Base-by-base conservation (phyloP, 2,329 filamentous ascomycete genomes). In the Tolypocladium inflatum region DNA sequence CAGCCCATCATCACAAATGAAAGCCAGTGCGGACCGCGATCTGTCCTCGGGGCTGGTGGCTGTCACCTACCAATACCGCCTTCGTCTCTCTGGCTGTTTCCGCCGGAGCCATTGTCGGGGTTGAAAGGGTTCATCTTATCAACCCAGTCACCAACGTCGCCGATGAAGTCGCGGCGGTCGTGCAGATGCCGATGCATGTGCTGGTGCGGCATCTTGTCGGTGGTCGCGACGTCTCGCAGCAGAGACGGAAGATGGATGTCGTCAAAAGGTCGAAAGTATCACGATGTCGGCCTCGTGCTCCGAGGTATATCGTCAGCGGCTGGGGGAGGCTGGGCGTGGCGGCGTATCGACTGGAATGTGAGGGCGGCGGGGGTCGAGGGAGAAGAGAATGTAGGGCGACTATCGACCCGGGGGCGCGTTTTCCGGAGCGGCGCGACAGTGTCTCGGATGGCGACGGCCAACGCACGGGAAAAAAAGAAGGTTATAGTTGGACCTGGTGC, bases 181-280 rank as follows among this genome's bases (percentile, higher is more conserved):
- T 70, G 70, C 48, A 66, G 61, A 57, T 65, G 67, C 53, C 63
- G 38, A 57, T 70, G 70, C 55, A 35, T 15, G 48, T 63, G 61
- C 54, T 63, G 62, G 57, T 62, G 57, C 60, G 64, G 65, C 70
- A 72, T 72, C n/a, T 65, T 69, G 62, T 57, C 50, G 45, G 43
- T 35, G 10, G 4, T 35, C 4, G 5, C 48, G 4, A 2, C 9
- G 15, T 13, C 4, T 11, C 38, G 55, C 38, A n/a, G 39, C 30
- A 13, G 48, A 21, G 26, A 54, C 9, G 21, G 21, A 51, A 30
- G 39, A 23, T 41, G 7, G 48, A 42, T 1, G 48, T 35, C 41
- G 55, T 17, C 6, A 33, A 26, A 51, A 23, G 19, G 30, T 3
- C 30, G 30, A 9, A 17, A 35, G 19, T 7, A 21, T 21, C 4